Evolutionary conservation across 75 land plant genomes (phyloP).

Genomic region (Chamaecyparis obtusa): DNA sequence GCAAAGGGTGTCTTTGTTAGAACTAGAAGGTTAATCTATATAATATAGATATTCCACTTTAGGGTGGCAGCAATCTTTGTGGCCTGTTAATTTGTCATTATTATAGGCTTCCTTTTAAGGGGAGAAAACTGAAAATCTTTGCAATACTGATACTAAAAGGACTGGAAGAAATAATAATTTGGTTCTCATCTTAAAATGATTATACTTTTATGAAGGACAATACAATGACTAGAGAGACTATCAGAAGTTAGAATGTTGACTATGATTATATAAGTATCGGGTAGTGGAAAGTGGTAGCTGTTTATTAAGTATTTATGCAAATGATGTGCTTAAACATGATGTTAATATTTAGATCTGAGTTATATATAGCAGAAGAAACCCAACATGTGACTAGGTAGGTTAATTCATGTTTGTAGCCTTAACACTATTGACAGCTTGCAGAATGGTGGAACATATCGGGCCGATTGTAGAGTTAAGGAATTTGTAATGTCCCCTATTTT

Average conservation of each 20-base stretch:
- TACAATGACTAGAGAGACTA: not conserved
- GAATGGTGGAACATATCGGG: not conserved
- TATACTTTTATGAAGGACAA: not conserved
- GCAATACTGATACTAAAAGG: not conserved
- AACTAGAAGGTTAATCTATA: not conserved
- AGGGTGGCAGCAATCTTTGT: not conserved
- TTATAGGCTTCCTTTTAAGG: not conserved
- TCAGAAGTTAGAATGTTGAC: not conserved
- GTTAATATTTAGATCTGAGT: not conserved
- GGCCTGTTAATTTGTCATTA: not conserved
- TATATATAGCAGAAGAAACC: not conserved
- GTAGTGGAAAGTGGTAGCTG: not conserved
- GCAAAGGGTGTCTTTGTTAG: not conserved
- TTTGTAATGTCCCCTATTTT: too few relatives aligned
- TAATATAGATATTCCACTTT: not conserved
- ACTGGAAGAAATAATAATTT: not conserved
- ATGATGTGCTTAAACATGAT: not conserved
- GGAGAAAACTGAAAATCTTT: not conserved
- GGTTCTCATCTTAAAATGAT: too few relatives aligned
- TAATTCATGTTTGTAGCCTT: not conserved
- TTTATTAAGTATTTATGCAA: not conserved
- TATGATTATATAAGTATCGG: not conserved
- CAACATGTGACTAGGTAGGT: not conserved
- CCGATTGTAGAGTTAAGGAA: not conserved
- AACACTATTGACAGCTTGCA: not conserved